Evolutionary conservation across 306 rosid genomes (phyloP), one percentile per base, ranked within the genome.

Genomic region (Prinsepia uniflora): DNA sequence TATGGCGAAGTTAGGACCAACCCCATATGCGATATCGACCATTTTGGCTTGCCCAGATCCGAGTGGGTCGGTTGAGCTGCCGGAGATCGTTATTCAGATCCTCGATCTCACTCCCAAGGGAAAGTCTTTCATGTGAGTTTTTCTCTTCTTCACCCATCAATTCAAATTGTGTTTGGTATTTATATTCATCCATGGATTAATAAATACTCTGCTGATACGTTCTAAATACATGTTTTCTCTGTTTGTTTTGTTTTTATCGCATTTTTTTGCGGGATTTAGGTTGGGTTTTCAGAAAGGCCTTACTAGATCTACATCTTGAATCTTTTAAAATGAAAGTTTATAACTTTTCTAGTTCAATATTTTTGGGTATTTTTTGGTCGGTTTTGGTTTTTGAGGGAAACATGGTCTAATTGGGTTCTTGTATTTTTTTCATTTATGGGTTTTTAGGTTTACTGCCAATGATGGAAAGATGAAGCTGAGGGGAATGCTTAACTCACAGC

Each of bases 381-480:
- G 46, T 36, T 39, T 39, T 61, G 24, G 14, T 10, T 43, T 20
- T 49, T 46, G 36, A 24, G 30, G 12, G 12, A 19, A 19, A 6
- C 0, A 10, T 6, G 39, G 24, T 73, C 5, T 17, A 41, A 68
- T 68, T 10, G 39, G 30, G 2, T 68, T 45, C 7, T 60, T 47
- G 18, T 2, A 40, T 6, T 77, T 40, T 42, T 6, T 44, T n/a
- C n/a, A n/a, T n/a, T n/a, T 67, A 2, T 68, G 49, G 42, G 44
- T 39, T n/a, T 39, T 1, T 15, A 95, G 99, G 96, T 89, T 91
- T 68, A 55, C 74, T n/a, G 99, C 91, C 4, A 91, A 41, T 20
- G 99, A 95, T 73, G 99, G 99, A 4, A 84, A 75, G 24, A 59
- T 6, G 92, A 95, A 84, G 82, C 73, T 95, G 10, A 87, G 82